These are phyloP conservation scores for Mycena citricolor DNA, from an alignment of 1,284 basidiomycete genomes.

Conservation along the genomic window DNA sequence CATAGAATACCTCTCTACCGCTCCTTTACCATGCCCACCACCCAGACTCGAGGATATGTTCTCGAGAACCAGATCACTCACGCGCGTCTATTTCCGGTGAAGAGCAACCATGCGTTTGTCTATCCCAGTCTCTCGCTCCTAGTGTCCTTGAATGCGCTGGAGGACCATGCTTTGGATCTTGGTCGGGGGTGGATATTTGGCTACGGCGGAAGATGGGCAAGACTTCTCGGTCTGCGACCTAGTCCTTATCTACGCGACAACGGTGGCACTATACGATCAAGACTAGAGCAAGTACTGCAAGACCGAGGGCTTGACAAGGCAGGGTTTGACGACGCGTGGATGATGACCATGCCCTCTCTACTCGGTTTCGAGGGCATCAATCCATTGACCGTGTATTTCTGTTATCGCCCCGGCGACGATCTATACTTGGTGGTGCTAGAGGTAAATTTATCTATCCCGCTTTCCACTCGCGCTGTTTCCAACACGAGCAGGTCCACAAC, in stretches of 20 bases:
- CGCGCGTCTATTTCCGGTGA: constrained; percentile 52
- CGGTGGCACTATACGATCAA: constrained; percentile 36
- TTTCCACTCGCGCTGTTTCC: constrained; percentile 5
- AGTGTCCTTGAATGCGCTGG: constrained; percentile 59
- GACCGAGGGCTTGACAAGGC: constrained; percentile 31
- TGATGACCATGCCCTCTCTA: constrained; percentile 75
- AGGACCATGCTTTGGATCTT: constrained; percentile 50
- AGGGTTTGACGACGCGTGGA: constrained; percentile 55
- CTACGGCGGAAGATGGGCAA: constrained; percentile 44
- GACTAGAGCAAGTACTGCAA: constrained; percentile 39
- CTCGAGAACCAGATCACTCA: constrained; percentile 57
- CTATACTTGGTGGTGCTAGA: constrained; percentile 61
- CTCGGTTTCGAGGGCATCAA: constrained; percentile 74
- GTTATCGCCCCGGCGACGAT: constrained; percentile 43
- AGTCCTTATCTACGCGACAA: constrained; percentile 46
- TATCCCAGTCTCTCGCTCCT: constrained; percentile 67
- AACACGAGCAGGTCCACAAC: constrained; percentile 62
- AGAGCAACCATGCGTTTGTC: constrained; percentile 56
- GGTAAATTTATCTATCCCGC: constrained; percentile 32
- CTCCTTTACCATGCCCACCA: too few species aligned
- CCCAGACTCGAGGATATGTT: constrained; percentile 52
- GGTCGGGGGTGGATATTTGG: constrained; percentile 51
- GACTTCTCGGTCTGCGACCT: constrained; percentile 48
- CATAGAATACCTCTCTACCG: too few species aligned
- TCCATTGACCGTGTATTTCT: constrained; percentile 73